Evolutionary conservation across 140 eudicot species (phyloP).

Genomic region (Stevia rebaudiana): DNA sequence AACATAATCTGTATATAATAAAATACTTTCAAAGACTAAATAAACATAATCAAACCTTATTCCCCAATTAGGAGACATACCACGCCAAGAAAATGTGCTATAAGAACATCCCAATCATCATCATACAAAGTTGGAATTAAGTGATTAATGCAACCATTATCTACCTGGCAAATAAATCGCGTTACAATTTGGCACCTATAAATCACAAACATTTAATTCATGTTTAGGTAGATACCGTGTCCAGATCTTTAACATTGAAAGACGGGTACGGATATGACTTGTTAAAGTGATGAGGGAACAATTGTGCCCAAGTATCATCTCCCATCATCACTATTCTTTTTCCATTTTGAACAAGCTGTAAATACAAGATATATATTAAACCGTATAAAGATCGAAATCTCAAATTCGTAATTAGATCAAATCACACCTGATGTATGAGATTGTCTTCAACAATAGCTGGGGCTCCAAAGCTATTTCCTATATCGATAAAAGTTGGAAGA

Average conservation of each 20-base stretch:
- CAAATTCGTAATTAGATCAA: not conserved
- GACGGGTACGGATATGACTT: constrained; percentile 90
- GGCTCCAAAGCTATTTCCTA: constrained; percentile 98
- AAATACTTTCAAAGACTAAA: not conserved
- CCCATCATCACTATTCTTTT: constrained; percentile 97
- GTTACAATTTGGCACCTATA: not conserved
- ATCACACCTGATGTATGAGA: constrained; percentile 71
- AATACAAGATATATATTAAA: not conserved
- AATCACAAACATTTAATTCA: not conserved
- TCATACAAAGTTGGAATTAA: constrained; percentile 64
- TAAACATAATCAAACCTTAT: constrained; percentile 26
- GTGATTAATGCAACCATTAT: constrained; percentile 77
- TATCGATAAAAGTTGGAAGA: constrained; percentile 93
- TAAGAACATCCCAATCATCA: constrained; percentile 91
- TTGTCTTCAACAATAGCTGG: constrained; percentile 94
- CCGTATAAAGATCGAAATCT: constrained; percentile 11
- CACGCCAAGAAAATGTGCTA: constrained; percentile 99
- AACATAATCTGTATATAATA: not conserved
- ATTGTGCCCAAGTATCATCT: constrained; percentile 95
- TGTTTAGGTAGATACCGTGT: constrained; percentile 54
- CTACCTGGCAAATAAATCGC: constrained; percentile 53
- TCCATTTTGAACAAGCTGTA: constrained; percentile 82
- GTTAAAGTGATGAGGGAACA: constrained; percentile 79
- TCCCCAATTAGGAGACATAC: constrained; percentile 41
- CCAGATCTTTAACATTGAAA: constrained; percentile 91